Percentiles rank a stretch among this genome's conserved stretches.
Conservation (phyloP, 164 flowering plant genomes). For the Macadamia tetraphylla region DNA sequence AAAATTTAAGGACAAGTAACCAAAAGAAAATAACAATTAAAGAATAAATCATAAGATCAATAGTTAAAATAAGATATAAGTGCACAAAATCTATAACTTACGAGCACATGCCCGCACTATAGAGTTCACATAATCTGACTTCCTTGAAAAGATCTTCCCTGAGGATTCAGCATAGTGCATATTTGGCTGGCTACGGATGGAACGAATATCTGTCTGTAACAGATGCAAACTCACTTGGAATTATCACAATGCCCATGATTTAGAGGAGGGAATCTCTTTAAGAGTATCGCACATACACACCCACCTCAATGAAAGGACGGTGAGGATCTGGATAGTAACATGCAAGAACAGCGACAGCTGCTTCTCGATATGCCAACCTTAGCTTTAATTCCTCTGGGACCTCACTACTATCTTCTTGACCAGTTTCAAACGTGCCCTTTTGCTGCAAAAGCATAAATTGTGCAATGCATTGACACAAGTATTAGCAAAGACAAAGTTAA, state of each 20-base stretch:
- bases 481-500: neutral
- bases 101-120: constrained; percentile 96
- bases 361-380: constrained; percentile 92
- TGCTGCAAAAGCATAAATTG: constrained; percentile 52
- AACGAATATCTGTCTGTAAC: constrained; percentile 73
- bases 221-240: constrained; percentile 7
- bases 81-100: constrained; percentile 35
- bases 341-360: constrained; percentile 94
- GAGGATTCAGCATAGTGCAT: constrained; percentile 52
- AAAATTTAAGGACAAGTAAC: neutral
- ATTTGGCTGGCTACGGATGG: constrained; percentile 65
- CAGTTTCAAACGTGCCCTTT: constrained; percentile 96
- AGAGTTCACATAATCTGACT: constrained; percentile 71
- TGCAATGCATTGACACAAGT: neutral
- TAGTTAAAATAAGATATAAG: neutral
- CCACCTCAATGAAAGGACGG: constrained; percentile 65
- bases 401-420: constrained; percentile 85
- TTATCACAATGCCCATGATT: neutral
- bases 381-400: constrained; percentile 80
- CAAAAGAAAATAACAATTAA: neutral
- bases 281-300: neutral
- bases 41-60: neutral
- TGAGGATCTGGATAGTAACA: constrained; percentile 80
- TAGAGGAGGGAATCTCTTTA: neutral
- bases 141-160: constrained; percentile 63